A percentile compares a stretch with the other conserved stretches of the same genome.
phyloP scores from a whole-genome alignment of 169 alveolate genomes.

The Toxoplasma gondii region DNA sequence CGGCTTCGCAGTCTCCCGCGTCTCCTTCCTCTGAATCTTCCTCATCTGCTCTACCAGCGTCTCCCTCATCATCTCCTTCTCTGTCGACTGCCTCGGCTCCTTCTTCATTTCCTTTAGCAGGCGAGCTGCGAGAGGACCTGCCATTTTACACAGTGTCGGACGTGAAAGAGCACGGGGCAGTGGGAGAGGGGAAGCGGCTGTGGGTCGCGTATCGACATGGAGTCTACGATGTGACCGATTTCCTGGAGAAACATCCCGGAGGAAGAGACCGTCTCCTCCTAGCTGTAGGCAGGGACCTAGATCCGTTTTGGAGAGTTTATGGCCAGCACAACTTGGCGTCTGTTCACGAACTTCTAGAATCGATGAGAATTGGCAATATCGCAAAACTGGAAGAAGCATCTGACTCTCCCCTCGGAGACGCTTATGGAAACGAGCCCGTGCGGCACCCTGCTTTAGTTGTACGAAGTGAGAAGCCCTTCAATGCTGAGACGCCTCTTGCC shows the following conservation, averaged over 20 bases:
- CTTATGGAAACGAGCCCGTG: slow-evolving; percentile 45
- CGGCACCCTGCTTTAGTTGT: slow-evolving; percentile 61
- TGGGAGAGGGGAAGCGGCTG: slow-evolving; percentile 72
- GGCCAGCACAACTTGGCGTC: slow-evolving; percentile 71
- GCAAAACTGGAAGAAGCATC: background rate
- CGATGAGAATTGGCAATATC: slow-evolving; percentile 69
- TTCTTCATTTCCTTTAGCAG: slow-evolving; percentile 37
- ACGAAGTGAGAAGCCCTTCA: slow-evolving; percentile 68
- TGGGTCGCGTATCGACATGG: slow-evolving; percentile 76
- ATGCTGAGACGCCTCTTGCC: slow-evolving; percentile 75
- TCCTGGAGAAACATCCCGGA: slow-evolving; percentile 68
- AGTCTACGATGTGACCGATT: slow-evolving; percentile 78
- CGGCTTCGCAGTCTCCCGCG: background rate
- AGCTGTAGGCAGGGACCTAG: slow-evolving; percentile 76
- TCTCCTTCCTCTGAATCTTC: background rate
- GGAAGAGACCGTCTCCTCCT: slow-evolving; percentile 60
- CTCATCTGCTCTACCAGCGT: background rate
- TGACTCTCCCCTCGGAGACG: background rate
- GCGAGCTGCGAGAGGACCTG: slow-evolving; percentile 53
- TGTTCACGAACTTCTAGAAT: slow-evolving; percentile 70
- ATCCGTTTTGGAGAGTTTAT: slow-evolving; percentile 76
- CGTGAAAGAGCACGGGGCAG: slow-evolving; percentile 57
- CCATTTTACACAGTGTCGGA: slow-evolving; percentile 64
- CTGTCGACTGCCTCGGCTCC: background rate
- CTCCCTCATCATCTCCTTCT: background rate